Conservation (phyloP, 1,284 basidiomycete genomes). For the Microbotryum intermedium region DNA sequence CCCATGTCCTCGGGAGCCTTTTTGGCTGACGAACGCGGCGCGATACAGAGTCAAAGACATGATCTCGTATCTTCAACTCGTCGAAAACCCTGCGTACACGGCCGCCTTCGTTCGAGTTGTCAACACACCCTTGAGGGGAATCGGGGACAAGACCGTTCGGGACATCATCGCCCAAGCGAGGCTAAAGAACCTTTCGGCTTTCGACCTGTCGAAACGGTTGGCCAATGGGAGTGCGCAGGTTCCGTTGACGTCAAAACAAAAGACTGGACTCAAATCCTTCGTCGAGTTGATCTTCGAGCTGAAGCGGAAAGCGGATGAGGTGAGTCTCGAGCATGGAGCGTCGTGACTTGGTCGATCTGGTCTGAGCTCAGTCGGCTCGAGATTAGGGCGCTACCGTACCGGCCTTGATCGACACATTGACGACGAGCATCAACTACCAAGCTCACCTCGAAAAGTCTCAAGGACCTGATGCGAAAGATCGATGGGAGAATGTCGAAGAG, state of each 20-base stretch:
- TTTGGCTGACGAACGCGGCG: slow-evolving; percentile 1
- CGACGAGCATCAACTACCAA: slow-evolving; percentile 58
- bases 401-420: slow-evolving; percentile 55
- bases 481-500: slow-evolving; percentile 82
- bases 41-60: slow-evolving; percentile 62
- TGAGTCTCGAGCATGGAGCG: slow-evolving; percentile 37
- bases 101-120: slow-evolving; percentile 71
- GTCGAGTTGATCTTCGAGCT: slow-evolving; percentile 52
- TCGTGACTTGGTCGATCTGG: neutral
- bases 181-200: slow-evolving; percentile 48
- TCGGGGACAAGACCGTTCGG: slow-evolving; percentile 71
- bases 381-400: slow-evolving; percentile 54
- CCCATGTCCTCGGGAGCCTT: neutral
- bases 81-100: slow-evolving; percentile 69
- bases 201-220: slow-evolving; percentile 52
- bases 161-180: slow-evolving; percentile 54
- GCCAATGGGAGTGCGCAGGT: slow-evolving; percentile 52
- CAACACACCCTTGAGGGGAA: slow-evolving; percentile 63
- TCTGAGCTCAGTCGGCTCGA: too few species aligned
- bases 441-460: slow-evolving; percentile 61
- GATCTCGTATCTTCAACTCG: slow-evolving; percentile 74
- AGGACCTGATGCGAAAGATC: slow-evolving; percentile 56
- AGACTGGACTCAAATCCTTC: slow-evolving; percentile 55
- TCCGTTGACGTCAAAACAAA: slow-evolving; percentile 56
- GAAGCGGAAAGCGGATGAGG: slow-evolving; percentile 51